Evolutionary conservation across 1,284 basidiomycete species (phyloP).

Genomic region (Cryptococcus sp.): DNA sequence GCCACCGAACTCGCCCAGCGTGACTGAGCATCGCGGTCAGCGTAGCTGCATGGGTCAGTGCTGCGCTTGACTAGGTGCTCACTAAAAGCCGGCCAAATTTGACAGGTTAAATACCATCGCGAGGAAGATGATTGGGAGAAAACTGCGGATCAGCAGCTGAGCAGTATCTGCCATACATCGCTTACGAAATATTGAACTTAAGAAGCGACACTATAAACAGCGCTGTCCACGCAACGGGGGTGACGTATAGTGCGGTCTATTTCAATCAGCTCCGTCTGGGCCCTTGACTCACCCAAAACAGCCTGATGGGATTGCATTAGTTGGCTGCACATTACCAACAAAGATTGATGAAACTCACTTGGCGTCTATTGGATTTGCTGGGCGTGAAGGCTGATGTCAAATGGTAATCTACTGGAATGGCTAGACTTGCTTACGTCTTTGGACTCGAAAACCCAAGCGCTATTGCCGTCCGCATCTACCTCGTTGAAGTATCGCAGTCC

Average conservation of each 20-base stretch:
- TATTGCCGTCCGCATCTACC: slow-evolving; percentile 92
- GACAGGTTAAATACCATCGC: slow-evolving; percentile 88
- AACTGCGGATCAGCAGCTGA: slow-evolving; percentile 47
- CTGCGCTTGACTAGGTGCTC: slow-evolving; percentile 47
- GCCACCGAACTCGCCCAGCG: slow-evolving; percentile 70
- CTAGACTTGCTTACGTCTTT: slow-evolving; percentile 67
- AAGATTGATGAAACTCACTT: slow-evolving; percentile 60
- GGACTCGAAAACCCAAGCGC: slow-evolving; percentile 92
- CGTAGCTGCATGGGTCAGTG: slow-evolving; percentile 46
- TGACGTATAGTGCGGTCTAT: slow-evolving; percentile 82
- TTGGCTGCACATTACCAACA: background rate
- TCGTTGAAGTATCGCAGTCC: slow-evolving; percentile 96
- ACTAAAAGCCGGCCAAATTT: slow-evolving; percentile 88
- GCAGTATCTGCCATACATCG: background rate
- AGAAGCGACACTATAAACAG: slow-evolving; percentile 82
- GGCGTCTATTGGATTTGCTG: slow-evolving; percentile 83
- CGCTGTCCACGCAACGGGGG: slow-evolving; percentile 78
- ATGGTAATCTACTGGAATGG: no score
- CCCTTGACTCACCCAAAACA: slow-evolving; percentile 71
- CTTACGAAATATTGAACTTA: slow-evolving; percentile 76
- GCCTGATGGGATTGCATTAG: slow-evolving; percentile 53
- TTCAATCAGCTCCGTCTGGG: background rate
- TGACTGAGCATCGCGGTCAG: slow-evolving; percentile 81
- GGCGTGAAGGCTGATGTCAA: slow-evolving; percentile 67
- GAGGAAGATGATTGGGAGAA: slow-evolving; percentile 79